Evolutionary conservation across 2,329 filamentous ascomycete species (phyloP).

Genomic region (Pseudogymnoascus sp.): DNA sequence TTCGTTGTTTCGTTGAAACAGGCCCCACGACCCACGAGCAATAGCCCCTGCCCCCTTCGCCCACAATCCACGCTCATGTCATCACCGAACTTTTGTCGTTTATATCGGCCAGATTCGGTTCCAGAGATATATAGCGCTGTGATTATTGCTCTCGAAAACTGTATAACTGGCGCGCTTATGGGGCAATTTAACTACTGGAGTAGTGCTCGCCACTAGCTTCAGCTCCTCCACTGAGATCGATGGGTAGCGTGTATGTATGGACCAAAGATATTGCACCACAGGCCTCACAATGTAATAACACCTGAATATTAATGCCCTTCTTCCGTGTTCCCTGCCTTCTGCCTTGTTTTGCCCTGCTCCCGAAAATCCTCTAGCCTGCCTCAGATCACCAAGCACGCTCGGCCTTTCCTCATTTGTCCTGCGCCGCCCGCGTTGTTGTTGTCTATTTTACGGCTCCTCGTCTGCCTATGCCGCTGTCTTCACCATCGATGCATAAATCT

Average conservation of each 20-base stretch:
- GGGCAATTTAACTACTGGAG: conserved; percentile 3
- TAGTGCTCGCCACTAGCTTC: conserved; percentile 8
- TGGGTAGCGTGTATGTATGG: background rate
- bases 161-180: conserved; percentile 8
- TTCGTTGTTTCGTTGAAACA: conserved; percentile 3
- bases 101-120: background rate
- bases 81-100: background rate
- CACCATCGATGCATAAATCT: conserved; percentile 1
- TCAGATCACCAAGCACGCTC: conserved; percentile 1
- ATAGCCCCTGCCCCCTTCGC: background rate
- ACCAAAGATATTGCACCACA: conserved; percentile 6
- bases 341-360: background rate
- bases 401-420: background rate
- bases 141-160: background rate
- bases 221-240: conserved; percentile 4
- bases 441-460: background rate
- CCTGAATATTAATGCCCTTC: conserved; percentile 2
- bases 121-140: background rate
- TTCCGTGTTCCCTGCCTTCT: background rate
- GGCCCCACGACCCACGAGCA: background rate
- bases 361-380: conserved; percentile 7
- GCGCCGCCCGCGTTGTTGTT: background rate
- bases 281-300: conserved; percentile 6
- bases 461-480: conserved; percentile 6
- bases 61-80: background rate